A percentile compares a stretch with the other conserved stretches of the same genome.
These are phyloP conservation scores for Penicillium digitatum DNA, from an alignment of 2,329 filamentous ascomycete species.

Conservation along the genomic window DNA sequence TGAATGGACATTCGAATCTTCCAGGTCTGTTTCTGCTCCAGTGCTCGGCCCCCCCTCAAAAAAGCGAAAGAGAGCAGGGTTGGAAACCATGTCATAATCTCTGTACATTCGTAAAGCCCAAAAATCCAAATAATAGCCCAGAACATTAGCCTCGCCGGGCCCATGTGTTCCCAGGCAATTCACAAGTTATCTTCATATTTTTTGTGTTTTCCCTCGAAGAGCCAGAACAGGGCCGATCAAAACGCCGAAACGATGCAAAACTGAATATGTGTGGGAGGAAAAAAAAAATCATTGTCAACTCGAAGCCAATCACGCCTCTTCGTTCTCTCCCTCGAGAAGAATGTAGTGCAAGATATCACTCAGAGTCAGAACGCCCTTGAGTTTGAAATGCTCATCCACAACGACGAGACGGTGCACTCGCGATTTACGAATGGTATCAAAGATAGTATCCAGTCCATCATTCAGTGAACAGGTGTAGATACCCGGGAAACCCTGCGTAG, in stretches of 20 bases:
- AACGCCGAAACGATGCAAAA: constrained; percentile 38
- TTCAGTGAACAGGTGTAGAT: constrained; percentile 94
- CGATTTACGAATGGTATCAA: constrained; percentile 92
- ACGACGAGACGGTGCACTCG: constrained; percentile 90
- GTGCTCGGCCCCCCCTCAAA: constrained; percentile 12
- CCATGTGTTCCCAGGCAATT: neutral
- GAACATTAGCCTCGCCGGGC: constrained; percentile 6
- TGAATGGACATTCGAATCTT: constrained; percentile 27
- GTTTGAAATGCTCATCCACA: constrained; percentile 80
- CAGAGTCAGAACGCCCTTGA: constrained; percentile 85
- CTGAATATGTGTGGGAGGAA: constrained; percentile 25
- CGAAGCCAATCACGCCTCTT: constrained; percentile 40
- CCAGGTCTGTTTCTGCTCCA: constrained; percentile 23
- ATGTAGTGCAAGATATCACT: constrained; percentile 97
- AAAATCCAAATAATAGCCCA: constrained; percentile 9
- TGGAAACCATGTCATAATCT: constrained; percentile 27
- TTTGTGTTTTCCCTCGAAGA: constrained; percentile 2
- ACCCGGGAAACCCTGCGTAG: constrained; percentile 72
- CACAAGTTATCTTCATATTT: neutral
- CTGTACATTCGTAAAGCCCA: constrained; percentile 27
- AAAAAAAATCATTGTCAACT: neutral
- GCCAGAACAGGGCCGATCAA: constrained; percentile 12
- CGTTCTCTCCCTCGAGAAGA: constrained; percentile 71
- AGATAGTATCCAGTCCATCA: constrained; percentile 90
- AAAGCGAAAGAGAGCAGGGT: constrained; percentile 16